Base-by-base conservation (phyloP, 1,139 yeast genomes). In the Meyerozyma guilliermondii region DNA sequence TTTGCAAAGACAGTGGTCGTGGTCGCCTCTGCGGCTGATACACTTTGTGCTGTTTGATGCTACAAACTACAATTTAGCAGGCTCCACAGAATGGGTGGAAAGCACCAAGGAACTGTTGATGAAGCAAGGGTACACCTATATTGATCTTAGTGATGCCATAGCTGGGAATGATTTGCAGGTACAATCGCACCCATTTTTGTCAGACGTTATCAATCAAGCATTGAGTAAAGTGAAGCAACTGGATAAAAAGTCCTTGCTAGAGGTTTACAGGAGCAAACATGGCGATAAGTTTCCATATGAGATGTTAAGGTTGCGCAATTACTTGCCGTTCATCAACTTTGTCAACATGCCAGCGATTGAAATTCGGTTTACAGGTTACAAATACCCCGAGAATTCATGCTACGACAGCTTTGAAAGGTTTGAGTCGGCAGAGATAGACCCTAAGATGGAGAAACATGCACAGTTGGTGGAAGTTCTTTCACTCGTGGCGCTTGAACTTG, bases 1-100 rank as follows among this genome's bases (percentile, higher is more conserved):
- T 18, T 65, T 91, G 59, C 82, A 78, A 47, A 68, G 80, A 42
- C 72, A 79, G 42, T 78, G 75, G 50, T 78, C 82, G 46, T 92
- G 98, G 98, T 68, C 73, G 38, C 98, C 98, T 0, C 61, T 91
- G 23, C 75, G 98, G 54, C 74, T 92, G 1, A 80, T 92, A 7
- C 83, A 83, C 54, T 89, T 92, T 63, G 80, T 82, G 0, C 87
- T 96, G 2, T 89, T 88, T 71, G 96, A 91, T 54, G 97, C 87
- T 0, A 71, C 86, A 0, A 82, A 84, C 47, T 89, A 85, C 55
- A 91, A 89, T 55, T 66, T 77, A 52, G 95, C 94, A 0, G 98
- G 98, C 0, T 74, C 89, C 34, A 75, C 94, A 0, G 94, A 86
- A 54, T 82, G 92, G 80, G 75, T 84, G 6, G 88, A 86, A 53